Evolutionary conservation across 257 asterid genomes (phyloP).

Genomic region (Linaria vulgaris): DNA sequence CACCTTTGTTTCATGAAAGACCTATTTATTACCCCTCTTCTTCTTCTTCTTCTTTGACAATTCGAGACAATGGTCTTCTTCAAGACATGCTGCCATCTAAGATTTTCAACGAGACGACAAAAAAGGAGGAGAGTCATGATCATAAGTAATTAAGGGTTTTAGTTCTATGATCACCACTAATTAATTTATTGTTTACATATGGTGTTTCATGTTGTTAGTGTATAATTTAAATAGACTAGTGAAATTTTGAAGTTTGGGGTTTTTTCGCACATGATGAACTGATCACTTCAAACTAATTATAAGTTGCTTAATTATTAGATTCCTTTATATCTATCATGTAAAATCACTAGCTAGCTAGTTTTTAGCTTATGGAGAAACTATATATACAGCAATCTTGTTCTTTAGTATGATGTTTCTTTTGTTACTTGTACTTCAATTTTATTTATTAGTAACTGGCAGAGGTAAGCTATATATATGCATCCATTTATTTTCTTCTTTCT

Average conservation of each 20-base stretch:
- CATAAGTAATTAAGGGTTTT: slow-evolving; percentile 17
- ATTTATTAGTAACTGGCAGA: background rate
- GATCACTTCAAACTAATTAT: too few species aligned
- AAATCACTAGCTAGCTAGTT: slow-evolving; percentile 7
- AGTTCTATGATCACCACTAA: too few species aligned
- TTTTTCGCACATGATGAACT: too few species aligned
- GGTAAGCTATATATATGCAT: background rate
- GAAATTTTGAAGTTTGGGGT: too few species aligned
- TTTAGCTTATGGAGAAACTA: slow-evolving; percentile 1
- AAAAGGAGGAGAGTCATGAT: slow-evolving; percentile 34
- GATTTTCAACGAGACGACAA: slow-evolving; percentile 30
- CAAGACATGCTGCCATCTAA: slow-evolving; percentile 51
- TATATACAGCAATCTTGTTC: too few species aligned
- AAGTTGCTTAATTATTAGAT: too few species aligned
- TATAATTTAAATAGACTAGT: too few species aligned
- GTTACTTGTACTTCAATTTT: slow-evolving; percentile 7
- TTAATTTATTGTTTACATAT: too few species aligned
- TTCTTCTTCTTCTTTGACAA: background rate
- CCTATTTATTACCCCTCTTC: background rate
- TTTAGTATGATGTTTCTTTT: background rate
- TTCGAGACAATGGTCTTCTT: slow-evolving; percentile 4
- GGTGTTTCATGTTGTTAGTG: too few species aligned
- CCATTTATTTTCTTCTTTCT: too few species aligned
- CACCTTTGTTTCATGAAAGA: slow-evolving; percentile 1
- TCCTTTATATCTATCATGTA: too few species aligned